These are phyloP conservation scores for Yarrowia phangngaensis DNA, from an alignment of 805 yeast genomes.

Conservation along the genomic window DNA sequence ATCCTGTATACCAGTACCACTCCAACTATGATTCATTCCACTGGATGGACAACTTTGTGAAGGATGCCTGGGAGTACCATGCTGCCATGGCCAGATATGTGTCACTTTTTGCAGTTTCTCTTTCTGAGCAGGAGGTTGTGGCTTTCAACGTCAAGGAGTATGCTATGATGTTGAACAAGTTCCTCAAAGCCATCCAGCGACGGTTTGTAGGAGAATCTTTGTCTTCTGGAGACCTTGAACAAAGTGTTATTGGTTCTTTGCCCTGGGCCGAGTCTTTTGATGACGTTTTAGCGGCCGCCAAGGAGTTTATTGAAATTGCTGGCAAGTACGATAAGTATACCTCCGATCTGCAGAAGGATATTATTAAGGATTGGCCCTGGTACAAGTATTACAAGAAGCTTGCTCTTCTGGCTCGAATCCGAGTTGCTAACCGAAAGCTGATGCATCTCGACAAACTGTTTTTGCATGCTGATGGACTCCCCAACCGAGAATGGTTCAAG, in stretches of 20 bases:
- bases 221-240: constrained; percentile 27
- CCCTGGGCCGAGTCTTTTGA: constrained; percentile 12
- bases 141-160: constrained; percentile 45
- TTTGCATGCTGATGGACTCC: constrained; percentile 48
- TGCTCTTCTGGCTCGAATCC: constrained; percentile 31
- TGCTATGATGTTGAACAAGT: constrained; percentile 41
- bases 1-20: constrained; percentile 70
- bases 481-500: constrained; percentile 53
- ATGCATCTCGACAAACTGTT: constrained; percentile 47
- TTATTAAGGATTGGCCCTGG: constrained; percentile 73
- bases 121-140: constrained; percentile 50
- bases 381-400: constrained; percentile 44
- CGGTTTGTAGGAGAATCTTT: constrained; percentile 41
- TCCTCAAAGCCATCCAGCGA: constrained; percentile 41
- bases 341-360: constrained; percentile 47
- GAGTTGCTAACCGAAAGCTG: constrained; percentile 43
- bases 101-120: constrained; percentile 48
- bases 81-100: constrained; percentile 52
- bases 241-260: neutral
- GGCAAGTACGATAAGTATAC: constrained; percentile 49
- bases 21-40: constrained; percentile 67
- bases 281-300: constrained; percentile 20
- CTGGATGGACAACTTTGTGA: constrained; percentile 65
- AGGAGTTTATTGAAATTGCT: constrained; percentile 38
- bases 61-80: constrained; percentile 59